Evolutionary conservation across 176 grass and related monocot genomes (phyloP).

Genomic region (Oryza brachyantha): DNA sequence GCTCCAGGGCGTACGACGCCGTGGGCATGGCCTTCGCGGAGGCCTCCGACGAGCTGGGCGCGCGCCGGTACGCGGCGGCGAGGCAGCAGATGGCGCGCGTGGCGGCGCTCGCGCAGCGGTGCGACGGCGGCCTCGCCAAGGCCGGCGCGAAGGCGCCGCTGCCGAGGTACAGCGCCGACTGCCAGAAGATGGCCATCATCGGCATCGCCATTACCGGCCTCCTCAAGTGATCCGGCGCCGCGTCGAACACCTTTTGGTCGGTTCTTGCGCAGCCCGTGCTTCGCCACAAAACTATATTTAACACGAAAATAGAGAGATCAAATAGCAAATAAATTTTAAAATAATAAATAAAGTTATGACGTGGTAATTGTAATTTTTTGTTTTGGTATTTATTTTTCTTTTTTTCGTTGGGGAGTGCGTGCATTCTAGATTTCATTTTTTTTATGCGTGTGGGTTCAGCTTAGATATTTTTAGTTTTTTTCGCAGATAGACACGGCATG

Average conservation of each 20-base stretch:
- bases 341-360: too few relatives aligned
- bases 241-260: neutral
- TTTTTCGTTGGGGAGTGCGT: too few relatives aligned
- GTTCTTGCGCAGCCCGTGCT: too few relatives aligned
- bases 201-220: conserved; percentile 35
- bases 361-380: too few relatives aligned
- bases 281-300: too few relatives aligned
- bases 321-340: too few relatives aligned
- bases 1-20: conserved; percentile 32
- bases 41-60: conserved; percentile 30
- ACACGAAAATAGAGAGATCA: too few relatives aligned
- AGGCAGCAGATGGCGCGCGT: conserved; percentile 12
- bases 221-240: conserved; percentile 26
- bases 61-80: conserved; percentile 18
- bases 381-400: too few relatives aligned
- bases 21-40: conserved; percentile 32
- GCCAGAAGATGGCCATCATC: conserved; percentile 36
- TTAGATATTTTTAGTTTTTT: too few relatives aligned
- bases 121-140: conserved; percentile 18
- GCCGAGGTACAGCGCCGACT: conserved; percentile 17
- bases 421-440: too few relatives aligned
- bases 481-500: too few relatives aligned
- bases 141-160: conserved; percentile 17
- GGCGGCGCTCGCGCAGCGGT: conserved; percentile 1
- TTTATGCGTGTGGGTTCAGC: too few relatives aligned